Conservation (phyloP, 1,139 yeast genomes). For the Torulaspora globosa region DNA sequence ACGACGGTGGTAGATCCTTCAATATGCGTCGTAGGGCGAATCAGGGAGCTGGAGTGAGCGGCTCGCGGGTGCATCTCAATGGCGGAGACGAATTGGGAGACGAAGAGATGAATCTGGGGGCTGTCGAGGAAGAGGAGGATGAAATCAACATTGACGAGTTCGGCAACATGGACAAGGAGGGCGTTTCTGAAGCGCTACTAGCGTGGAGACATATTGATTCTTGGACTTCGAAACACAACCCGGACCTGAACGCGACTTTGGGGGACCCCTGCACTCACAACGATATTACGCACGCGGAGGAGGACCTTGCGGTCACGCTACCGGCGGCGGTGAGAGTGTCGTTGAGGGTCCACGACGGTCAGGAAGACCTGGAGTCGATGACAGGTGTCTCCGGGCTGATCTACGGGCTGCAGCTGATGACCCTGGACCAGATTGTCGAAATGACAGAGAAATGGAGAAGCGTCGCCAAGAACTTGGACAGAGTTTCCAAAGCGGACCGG, state of each 20-base stretch:
- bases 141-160: conserved; percentile 21
- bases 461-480: conserved; percentile 50
- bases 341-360: conserved; percentile 65
- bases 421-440: conserved; percentile 58
- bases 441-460: conserved; percentile 67
- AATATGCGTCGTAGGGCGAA: conserved; percentile 28
- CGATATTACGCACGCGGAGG: conserved; percentile 61
- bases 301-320: conserved; percentile 52
- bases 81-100: conserved; percentile 19
- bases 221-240: conserved; percentile 54
- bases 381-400: conserved; percentile 58
- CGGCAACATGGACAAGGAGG: conserved; percentile 40
- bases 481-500: conserved; percentile 16
- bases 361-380: conserved; percentile 46
- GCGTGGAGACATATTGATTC: conserved; percentile 70
- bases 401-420: conserved; percentile 61
- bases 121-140: conserved; percentile 16
- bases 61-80: conserved; percentile 18
- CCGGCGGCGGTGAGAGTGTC: conserved; percentile 62
- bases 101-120: conserved; percentile 23
- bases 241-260: conserved; percentile 54
- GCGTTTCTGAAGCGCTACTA: conserved; percentile 57
- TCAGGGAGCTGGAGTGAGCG: conserved; percentile 15
- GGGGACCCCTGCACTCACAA: conserved; percentile 61
- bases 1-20: conserved; percentile 30